These are phyloP conservation scores for Starmerella roubikii DNA, from an alignment of 805 yeast species.

Conservation along the genomic window DNA sequence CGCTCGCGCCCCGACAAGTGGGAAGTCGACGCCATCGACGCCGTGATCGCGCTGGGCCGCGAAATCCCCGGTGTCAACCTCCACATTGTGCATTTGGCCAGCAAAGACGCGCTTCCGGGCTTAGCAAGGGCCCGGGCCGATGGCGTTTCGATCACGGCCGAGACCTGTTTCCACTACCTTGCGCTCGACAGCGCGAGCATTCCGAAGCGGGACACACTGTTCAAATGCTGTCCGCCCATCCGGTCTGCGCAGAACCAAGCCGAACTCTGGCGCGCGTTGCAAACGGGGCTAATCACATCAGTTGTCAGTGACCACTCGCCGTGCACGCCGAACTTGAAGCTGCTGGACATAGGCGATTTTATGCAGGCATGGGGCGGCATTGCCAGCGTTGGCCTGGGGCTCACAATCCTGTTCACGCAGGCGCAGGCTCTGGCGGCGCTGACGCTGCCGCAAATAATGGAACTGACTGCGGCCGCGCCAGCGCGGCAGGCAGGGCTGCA, in stretches of 20 bases:
- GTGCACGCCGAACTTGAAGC: slow-evolving; percentile 82
- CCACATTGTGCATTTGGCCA: slow-evolving; percentile 84
- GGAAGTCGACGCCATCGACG: slow-evolving; percentile 71
- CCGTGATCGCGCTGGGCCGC: slow-evolving; percentile 49
- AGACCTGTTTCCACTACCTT: slow-evolving; percentile 88
- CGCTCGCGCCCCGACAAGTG: slow-evolving; percentile 84
- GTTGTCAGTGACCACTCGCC: slow-evolving; percentile 96
- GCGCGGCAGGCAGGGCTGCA: slow-evolving; percentile 72
- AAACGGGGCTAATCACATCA: slow-evolving; percentile 51
- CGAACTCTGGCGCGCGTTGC: slow-evolving; percentile 65
- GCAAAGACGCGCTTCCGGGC: slow-evolving; percentile 67
- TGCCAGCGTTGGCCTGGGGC: slow-evolving; percentile 81
- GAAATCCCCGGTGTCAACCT: slow-evolving; percentile 31
- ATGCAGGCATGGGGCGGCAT: slow-evolving; percentile 95
- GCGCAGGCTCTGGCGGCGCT: slow-evolving; percentile 40
- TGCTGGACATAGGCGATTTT: slow-evolving; percentile 72
- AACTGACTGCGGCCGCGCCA: slow-evolving; percentile 73
- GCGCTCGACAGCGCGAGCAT: slow-evolving; percentile 64
- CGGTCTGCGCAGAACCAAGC: slow-evolving; percentile 58
- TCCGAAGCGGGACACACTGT: slow-evolving; percentile 64
- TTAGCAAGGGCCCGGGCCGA: slow-evolving; percentile 46
- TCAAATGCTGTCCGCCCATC: slow-evolving; percentile 93
- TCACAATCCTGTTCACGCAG: slow-evolving; percentile 62
- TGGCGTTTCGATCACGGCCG: slow-evolving; percentile 47
- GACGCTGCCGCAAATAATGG: slow-evolving; percentile 45